Base-by-base conservation (phyloP, 2,329 filamentous ascomycete genomes). In the Aspergillus carbonarius region DNA sequence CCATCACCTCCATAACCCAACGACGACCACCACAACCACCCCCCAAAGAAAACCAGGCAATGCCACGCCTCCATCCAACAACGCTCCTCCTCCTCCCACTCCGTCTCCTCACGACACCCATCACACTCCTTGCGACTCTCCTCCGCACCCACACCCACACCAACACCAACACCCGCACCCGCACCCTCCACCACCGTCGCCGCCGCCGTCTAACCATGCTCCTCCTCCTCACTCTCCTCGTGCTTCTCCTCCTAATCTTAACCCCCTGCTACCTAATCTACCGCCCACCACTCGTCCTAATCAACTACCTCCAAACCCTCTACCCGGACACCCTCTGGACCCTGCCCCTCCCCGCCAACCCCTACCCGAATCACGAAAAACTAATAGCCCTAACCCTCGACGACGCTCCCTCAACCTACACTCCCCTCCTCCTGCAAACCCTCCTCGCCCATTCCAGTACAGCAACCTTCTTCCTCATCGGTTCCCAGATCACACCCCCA, bases 391-490 rank as follows among this genome's bases (percentile, higher is more conserved):
- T 97, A 39, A 96, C 91, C 1, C 88, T 96, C 68, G 92, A 96
- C 78, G 92, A 96, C 76, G 89, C 87, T 27, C 92, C 92, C 0
- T 93, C 89, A 1, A 75, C 82, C 44, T 82, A 90, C 72, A 96
- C 92, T 1, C 70, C 75, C 46, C 84, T 87, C 57, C 92, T 96
- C 59, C 77, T 92, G 55, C 76, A 85, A 44, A 77, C 91, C 0
- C 80, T 96, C n/a, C 78, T 81, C 54, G 79, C 80, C 23, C 82
- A 91, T 69, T 81, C 83, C 57, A 91, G 88, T 13, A 85, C 81
- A 18, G 92, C 92, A 0, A 96, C 92, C 0, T 95, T 96, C 73
- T 97, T 96, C 74, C 82, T 96, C 32, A 96, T 96, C 66, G 92
- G 92, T 8, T 83, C 83, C 2, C 92, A 96, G 76, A 86, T 91